Evolutionary conservation across 495 filamentous ascomycete genomes (phyloP).

Genomic region (Neurospora africana): DNA sequence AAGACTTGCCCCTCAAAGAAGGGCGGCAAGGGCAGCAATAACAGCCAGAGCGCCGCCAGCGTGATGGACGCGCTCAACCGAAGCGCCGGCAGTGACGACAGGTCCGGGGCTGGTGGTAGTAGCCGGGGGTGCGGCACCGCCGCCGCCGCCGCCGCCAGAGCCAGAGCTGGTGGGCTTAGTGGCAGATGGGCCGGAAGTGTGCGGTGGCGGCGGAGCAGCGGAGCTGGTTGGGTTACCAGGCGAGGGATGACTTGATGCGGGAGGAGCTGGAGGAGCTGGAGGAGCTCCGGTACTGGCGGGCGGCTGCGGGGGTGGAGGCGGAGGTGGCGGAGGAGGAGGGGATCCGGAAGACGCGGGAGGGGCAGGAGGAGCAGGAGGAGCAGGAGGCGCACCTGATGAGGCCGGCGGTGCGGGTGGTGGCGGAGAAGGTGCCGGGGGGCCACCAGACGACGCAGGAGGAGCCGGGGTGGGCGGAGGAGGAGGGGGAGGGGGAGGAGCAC

Average conservation of each 20-base stretch:
- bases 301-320: not conserved
- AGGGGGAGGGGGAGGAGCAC: slow-evolving; percentile 2
- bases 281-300: not conserved
- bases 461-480: slow-evolving; percentile 6
- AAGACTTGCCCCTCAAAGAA: slow-evolving; percentile 10
- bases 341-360: not conserved
- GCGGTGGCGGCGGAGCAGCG: slow-evolving; percentile 7
- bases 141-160: slow-evolving; percentile 6
- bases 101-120: slow-evolving; percentile 8
- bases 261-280: slow-evolving; percentile 1
- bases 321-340: not conserved
- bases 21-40: slow-evolving; percentile 21
- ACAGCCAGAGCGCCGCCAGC: slow-evolving; percentile 26
- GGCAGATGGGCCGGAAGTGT: slow-evolving; percentile 5
- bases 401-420: slow-evolving; percentile 6
- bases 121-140: slow-evolving; percentile 3
- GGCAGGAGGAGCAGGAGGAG: not conserved
- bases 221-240: slow-evolving; percentile 5
- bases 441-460: slow-evolving; percentile 10
- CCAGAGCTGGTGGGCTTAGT: not conserved
- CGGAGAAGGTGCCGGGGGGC: slow-evolving; percentile 7
- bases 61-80: slow-evolving; percentile 8
- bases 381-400: slow-evolving; percentile 4
- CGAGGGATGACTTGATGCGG: slow-evolving; percentile 9
- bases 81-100: slow-evolving; percentile 21